A percentile compares a stretch with the other conserved stretches of the same genome.
phyloP scores from a whole-genome alignment of 176 grass and related monocot genomes.

The Bonia amplexicaulis region DNA sequence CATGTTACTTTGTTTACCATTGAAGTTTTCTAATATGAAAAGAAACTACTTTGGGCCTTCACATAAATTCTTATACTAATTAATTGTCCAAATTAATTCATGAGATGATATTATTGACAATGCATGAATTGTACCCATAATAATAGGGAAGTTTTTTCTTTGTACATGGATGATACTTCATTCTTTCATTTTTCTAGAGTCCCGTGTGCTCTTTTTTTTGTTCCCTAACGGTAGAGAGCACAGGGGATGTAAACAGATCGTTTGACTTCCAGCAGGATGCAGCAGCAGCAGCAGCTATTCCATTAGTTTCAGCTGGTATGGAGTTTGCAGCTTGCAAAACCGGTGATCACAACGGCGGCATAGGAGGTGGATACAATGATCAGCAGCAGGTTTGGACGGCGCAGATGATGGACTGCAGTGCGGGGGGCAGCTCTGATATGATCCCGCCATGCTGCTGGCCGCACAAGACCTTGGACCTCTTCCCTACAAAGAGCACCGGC shows the following conservation, averaged over 20 bases:
- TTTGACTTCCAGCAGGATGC: constrained; percentile 10
- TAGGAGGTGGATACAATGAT: background rate
- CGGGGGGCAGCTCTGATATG: constrained; percentile 15
- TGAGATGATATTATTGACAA: background rate
- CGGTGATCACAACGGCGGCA: background rate
- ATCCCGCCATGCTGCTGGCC: constrained; percentile 56
- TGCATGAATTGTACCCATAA: background rate
- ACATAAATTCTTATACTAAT: too few species aligned
- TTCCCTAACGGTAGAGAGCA: too few species aligned
- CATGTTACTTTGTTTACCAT: background rate
- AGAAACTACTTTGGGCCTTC: background rate
- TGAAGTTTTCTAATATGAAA: background rate
- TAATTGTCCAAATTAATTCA: too few species aligned
- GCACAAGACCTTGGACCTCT: constrained; percentile 79
- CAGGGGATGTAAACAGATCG: too few species aligned
- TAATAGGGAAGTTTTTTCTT: background rate
- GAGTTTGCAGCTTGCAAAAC: background rate
- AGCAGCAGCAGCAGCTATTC: background rate
- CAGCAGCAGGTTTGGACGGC: constrained; percentile 39
- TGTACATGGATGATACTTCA: background rate
- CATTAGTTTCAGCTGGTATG: constrained; percentile 15
- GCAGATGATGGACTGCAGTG: constrained; percentile 22
- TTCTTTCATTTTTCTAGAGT: background rate
- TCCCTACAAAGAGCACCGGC: constrained; percentile 73
- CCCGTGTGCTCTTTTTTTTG: too few species aligned